Evolutionary conservation across 306 rosid species (phyloP).

Genomic region (Mimosa pudica): DNA sequence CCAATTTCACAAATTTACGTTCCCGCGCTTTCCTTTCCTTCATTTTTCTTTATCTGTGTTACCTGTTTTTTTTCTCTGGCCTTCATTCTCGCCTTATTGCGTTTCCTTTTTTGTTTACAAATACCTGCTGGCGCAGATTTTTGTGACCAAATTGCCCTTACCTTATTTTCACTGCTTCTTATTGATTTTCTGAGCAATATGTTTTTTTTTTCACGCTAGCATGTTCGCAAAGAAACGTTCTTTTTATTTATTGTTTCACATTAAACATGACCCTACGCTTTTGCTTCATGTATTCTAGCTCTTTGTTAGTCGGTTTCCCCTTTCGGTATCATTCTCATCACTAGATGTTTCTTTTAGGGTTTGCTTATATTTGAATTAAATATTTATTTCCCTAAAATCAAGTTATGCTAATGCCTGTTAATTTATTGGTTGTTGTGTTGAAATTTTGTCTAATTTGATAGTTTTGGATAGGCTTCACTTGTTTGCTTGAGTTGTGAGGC

Average conservation of each 20-base stretch:
- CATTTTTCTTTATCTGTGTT: conserved; percentile 25
- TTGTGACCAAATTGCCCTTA: background rate
- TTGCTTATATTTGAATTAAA: background rate
- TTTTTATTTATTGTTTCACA: background rate
- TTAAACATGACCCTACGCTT: conserved; percentile 4
- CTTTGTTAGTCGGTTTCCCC: background rate
- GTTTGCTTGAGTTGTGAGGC: conserved; percentile 11
- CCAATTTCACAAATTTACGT: conserved; percentile 6
- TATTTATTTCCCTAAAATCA: background rate
- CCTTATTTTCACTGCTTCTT: background rate
- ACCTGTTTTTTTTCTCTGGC: background rate
- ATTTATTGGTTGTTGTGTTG: background rate
- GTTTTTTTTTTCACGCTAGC: background rate
- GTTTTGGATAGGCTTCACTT: conserved; percentile 3
- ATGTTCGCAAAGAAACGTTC: background rate
- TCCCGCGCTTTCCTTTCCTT: background rate
- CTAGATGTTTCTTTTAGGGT: conserved; percentile 12
- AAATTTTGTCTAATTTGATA: background rate
- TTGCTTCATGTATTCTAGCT: background rate
- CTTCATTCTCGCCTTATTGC: background rate
- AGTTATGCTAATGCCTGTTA: background rate
- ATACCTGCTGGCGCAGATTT: background rate
- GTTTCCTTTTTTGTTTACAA: background rate
- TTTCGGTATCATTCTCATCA: background rate
- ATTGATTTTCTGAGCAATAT: background rate